These are phyloP conservation scores for Calonectria leucothoes DNA, from an alignment of 2,329 filamentous ascomycete species.

Conservation along the genomic window DNA sequence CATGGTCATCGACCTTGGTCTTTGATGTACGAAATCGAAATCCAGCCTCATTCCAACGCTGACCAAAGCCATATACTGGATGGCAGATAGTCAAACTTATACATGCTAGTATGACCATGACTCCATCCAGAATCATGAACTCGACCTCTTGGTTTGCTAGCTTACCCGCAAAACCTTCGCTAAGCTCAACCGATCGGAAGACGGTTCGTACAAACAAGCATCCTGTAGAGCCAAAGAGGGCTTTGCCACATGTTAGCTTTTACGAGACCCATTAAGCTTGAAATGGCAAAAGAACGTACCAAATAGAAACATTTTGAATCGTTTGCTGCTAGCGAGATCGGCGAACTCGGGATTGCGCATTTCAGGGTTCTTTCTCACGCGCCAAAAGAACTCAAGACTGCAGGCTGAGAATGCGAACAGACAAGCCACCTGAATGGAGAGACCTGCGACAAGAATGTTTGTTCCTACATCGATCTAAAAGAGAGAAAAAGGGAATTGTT, in stretches of 20 bases:
- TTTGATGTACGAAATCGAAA: constrained; percentile 29
- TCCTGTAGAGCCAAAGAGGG: constrained; percentile 11
- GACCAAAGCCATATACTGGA: constrained; percentile 20
- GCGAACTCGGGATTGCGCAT: constrained; percentile 20
- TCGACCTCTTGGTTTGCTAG: constrained; percentile 31
- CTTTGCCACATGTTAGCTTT: constrained; percentile 1
- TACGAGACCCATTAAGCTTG: not conserved
- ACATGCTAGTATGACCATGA: constrained; percentile 31
- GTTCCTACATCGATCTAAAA: constrained; percentile 28
- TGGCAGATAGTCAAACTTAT: constrained; percentile 26
- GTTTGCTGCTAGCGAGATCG: constrained; percentile 24
- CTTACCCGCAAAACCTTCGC: constrained; percentile 28
- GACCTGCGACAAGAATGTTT: constrained; percentile 31
- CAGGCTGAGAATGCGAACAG: constrained; percentile 30
- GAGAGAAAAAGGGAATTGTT: not conserved
- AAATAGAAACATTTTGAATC: constrained; percentile 24
- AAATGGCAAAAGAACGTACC: not conserved
- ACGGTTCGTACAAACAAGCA: constrained; percentile 29
- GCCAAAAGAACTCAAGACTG: constrained; percentile 31
- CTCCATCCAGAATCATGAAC: constrained; percentile 34
- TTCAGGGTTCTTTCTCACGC: constrained; percentile 23
- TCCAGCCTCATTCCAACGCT: constrained; percentile 26
- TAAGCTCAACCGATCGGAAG: constrained; percentile 31
- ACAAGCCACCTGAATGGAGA: constrained; percentile 31
- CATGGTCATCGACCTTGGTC: constrained; percentile 5